Base-by-base conservation (phyloP, 345 rosid species). In the Combretum micranthum region DNA sequence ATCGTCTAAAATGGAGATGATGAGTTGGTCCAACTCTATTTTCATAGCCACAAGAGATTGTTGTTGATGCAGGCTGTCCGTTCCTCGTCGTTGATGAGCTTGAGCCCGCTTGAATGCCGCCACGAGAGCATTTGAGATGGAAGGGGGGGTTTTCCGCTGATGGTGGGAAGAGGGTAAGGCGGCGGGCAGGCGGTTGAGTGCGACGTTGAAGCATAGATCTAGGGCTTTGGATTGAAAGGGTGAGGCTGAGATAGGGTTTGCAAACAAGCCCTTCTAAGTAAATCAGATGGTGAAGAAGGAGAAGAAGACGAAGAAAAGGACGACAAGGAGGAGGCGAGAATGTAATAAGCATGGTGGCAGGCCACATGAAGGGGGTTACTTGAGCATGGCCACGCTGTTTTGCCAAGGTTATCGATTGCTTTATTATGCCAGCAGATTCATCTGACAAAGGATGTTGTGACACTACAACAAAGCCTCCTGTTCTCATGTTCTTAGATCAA, bases 121-220 rank as follows among this genome's bases (percentile, higher is more conserved):
- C 10, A 87, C 81, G 15, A 84, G 68, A 45, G 88, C 91, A 60
- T 84, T 84, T 9, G 95, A 87, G 62, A 84, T 78, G 0, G 88
- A 78, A 47, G 88, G 88, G 49, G 64, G 83, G 11, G 5, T 32
- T 0, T 7, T 32, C 69, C 45, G 20, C 61, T 70, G 59, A 77
- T 67, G 50, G 73, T 66, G 42, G 81, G 86, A 47, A 63, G 65
- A 2, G 84, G 81, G 10, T 4, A 57, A 20, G 0, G 81, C 55
- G 2, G 88, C 80, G 0, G 90, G 90, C 13, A 84, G 79, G 20
- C 95, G 74, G 57, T 87, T 84, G 59, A 87, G 88, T 25, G 95
- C 86, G 16, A 84, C 90, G 59, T 84, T 87, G 73, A 87, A 84
- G 77, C 95, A 87, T 23, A 87, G 86, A 72, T 87, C 95, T 4